phyloP scores from a whole-genome alignment of 371 early-diverging fungal genomes.

The Actinomortierella wolfii region DNA sequence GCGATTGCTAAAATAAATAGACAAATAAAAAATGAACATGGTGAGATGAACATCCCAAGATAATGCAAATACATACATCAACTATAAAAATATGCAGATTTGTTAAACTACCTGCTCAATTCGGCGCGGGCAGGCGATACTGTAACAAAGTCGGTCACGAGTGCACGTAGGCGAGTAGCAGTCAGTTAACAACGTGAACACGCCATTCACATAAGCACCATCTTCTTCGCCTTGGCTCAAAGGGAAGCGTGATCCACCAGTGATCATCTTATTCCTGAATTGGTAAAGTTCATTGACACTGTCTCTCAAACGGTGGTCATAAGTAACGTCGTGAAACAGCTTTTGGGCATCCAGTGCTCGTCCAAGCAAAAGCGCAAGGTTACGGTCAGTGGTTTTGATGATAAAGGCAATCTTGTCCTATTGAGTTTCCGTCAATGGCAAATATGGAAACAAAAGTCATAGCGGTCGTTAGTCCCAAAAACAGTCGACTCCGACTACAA shows the following conservation, averaged over 20 bases:
- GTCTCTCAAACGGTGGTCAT: slow-evolving; percentile 83
- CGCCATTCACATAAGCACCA: slow-evolving; percentile 67
- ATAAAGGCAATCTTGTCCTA: slow-evolving; percentile 75
- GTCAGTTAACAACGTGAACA: slow-evolving; percentile 84
- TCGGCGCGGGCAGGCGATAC: slow-evolving; percentile 81
- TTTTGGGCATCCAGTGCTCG: slow-evolving; percentile 88
- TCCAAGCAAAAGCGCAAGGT: slow-evolving; percentile 82
- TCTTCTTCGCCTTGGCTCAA: slow-evolving; percentile 17
- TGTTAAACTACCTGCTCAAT: slow-evolving; percentile 54
- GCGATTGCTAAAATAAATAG: slow-evolving; percentile 37
- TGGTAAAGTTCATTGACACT: slow-evolving; percentile 77
- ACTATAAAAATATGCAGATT: slow-evolving; percentile 1
- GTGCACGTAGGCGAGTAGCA: slow-evolving; percentile 94
- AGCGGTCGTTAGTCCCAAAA: neutral
- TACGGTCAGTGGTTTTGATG: slow-evolving; percentile 84
- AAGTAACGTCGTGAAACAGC: slow-evolving; percentile 90
- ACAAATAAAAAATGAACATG: neutral
- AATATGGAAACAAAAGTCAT: slow-evolving; percentile 18
- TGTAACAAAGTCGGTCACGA: slow-evolving; percentile 81
- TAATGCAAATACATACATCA: neutral
- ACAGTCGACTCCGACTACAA: neutral
- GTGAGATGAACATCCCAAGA: neutral
- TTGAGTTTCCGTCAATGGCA: slow-evolving; percentile 4
- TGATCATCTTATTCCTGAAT: slow-evolving; percentile 58
- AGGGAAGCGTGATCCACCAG: slow-evolving; percentile 39